phyloP scores from a whole-genome alignment of 345 rosid genomes.

The Chamaenerion angustifolium region DNA sequence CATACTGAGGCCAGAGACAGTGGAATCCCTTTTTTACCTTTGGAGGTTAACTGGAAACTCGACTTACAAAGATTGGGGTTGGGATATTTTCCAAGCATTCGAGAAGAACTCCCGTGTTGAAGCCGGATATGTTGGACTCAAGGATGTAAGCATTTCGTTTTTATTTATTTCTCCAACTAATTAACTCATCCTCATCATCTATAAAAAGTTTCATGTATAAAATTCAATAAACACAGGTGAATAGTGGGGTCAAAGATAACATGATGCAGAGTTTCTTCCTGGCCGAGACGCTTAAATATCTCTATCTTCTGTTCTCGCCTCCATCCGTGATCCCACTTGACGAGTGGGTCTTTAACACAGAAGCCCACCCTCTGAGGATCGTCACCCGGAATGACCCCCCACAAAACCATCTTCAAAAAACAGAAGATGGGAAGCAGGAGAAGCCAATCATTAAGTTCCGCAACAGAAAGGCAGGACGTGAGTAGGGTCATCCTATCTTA shows the following conservation, averaged over 20 bases:
- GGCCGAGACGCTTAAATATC: constrained; percentile 86
- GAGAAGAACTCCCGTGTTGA: constrained; percentile 80
- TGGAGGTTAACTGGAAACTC: constrained; percentile 92
- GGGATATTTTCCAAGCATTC: constrained; percentile 93
- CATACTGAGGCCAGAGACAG: constrained; percentile 86
- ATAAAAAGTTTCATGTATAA: neutral
- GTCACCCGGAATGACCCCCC: constrained; percentile 24
- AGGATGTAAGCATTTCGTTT: constrained; percentile 50
- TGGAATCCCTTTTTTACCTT: constrained; percentile 87
- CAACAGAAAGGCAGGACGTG: constrained; percentile 19
- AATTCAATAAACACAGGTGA: constrained; percentile 38
- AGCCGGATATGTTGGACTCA: constrained; percentile 85
- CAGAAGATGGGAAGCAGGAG: constrained; percentile 2
- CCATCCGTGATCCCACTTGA: constrained; percentile 65
- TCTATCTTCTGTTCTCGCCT: constrained; percentile 86
- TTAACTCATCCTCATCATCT: neutral
- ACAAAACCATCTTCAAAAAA: constrained; percentile 6
- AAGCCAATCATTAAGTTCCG: constrained; percentile 10
- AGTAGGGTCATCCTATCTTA: no score
- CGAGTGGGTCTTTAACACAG: constrained; percentile 97
- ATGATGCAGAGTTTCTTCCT: constrained; percentile 98
- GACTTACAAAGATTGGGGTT: constrained; percentile 97
- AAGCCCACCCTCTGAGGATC: constrained; percentile 81
- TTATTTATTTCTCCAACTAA: neutral
- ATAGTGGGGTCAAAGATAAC: constrained; percentile 70